Base-by-base conservation (phyloP, 805 yeast genomes). In the Myxozyma sirexii region DNA sequence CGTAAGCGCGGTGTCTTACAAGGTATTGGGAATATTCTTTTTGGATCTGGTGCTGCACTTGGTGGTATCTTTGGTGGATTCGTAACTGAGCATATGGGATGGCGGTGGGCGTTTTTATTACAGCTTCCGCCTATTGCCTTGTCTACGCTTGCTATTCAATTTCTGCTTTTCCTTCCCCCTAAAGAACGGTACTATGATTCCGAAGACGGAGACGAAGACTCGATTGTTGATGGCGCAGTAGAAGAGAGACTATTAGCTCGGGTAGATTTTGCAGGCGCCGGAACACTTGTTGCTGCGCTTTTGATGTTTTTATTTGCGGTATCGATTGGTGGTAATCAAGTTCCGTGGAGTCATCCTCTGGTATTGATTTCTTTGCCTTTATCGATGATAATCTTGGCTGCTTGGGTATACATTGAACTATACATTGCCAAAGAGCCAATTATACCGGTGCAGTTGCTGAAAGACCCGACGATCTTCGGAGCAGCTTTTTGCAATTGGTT, bases 401-500 rank as follows among this genome's bases (percentile, higher is more conserved):
- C 67, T 0, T 89, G 87, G 68, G 74, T 76, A 39, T 79, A 78
- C 56, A 77, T 80, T 47, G 93, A 87, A 65, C 59, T 72, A 19
- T 67, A 75, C 43, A 70, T 79, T 35, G 84, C 88, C 0, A 71
- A 70, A 1, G 88, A 87, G 70, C 93, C 94, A 1, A 82, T 86
- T 29, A 78, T 87, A 58, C 92, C 93, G 0, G 77, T 87, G 31
- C 73, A 76, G n/a, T 73, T 88, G 48, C 74, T 87, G 63, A 72
- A 74, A 6, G 79, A 83, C 65, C 76, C 84, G 64, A 85, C 93
- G 0, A 81, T 88, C 23, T 72, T 85, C 37, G 79, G 86, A 6
- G 84, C 90, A 0, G 83, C 90, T 0, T 75, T 88, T 58, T 80
- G 86, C 51, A 86, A 86, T 71, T 84, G 89, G 85, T 85, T 88